A percentile compares a stretch with the other conserved stretches of the same genome.
Conservation (phyloP, 202 grass and related monocot genomes). For the Miscanthus sacchariflorus region DNA sequence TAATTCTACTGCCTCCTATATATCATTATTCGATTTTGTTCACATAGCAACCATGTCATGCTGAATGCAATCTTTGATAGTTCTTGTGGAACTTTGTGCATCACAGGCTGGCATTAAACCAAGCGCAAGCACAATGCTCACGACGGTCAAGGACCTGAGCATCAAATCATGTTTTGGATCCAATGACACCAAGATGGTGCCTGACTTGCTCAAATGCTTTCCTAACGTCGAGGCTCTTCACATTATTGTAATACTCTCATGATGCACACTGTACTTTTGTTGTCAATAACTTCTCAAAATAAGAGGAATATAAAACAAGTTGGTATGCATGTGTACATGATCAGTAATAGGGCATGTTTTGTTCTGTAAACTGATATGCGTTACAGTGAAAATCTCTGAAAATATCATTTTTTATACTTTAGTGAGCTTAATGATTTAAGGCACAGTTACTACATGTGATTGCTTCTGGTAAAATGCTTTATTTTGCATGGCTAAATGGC, state of each 20-base stretch:
- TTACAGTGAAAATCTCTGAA: neutral
- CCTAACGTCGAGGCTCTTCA: constrained; percentile 56
- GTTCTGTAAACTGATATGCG: neutral
- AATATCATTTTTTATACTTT: too few species aligned
- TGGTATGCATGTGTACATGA: neutral
- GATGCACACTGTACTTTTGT: neutral
- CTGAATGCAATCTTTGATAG: too few species aligned
- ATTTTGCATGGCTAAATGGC: neutral
- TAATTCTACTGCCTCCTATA: neutral
- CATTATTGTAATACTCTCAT: constrained; percentile 44
- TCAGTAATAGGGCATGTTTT: neutral
- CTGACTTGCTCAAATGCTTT: constrained; percentile 54
- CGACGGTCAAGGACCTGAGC: too few species aligned
- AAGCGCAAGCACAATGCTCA: too few species aligned
- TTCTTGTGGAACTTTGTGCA: too few species aligned
- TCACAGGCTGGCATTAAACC: too few species aligned
- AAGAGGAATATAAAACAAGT: neutral
- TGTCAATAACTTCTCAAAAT: neutral
- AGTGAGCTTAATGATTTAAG: too few species aligned
- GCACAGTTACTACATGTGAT: too few species aligned
- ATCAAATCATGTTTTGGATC: neutral
- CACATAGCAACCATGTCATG: too few species aligned
- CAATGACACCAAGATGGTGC: constrained; percentile 30
- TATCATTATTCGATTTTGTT: neutral
- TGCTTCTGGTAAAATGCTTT: neutral